Evolutionary conservation across 345 rosid genomes (phyloP), one percentile per base, ranked within the genome.

Genomic region (Nephelium lappaceum): DNA sequence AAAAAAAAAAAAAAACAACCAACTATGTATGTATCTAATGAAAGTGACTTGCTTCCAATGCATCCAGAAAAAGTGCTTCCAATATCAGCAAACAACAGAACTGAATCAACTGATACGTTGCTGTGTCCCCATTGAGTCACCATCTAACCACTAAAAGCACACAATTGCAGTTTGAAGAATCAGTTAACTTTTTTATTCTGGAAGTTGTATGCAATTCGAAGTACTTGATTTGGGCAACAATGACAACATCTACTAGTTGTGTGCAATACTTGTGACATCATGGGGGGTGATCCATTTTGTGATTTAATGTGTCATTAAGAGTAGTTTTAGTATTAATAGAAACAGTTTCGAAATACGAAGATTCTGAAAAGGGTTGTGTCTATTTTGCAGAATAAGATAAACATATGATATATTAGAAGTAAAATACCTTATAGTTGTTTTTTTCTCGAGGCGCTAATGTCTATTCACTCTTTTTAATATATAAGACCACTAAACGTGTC

Each of bases 41-140:
- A 74, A 42, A 74, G 77, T 62, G 77, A 74, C 23, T 5, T 25
- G 77, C 58, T 43, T 58, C 41, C 38, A 47, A 62, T 42, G 2
- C 77, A 19, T 25, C 51, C 51, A 10, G 3, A 9, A 14, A 10
- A 0, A 19, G 12, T 19, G 42, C 43, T 53, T 65, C 41, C 6
- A 65, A 65, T 27, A 38, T 67, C 71, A 67, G 8, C 71, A 18
- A 38, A 49, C 61, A 45, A 16, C 60, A 36, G 42, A 72, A 36
- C 43, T 10, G 74, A 72, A 2, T 19, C 45, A 72, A 36, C 43
- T 10, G 74, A 72, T 6, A 36, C 45, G 75, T 55, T 72, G 47
- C 16, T 55, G 41, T 55, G 75, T 72, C 24, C 72, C 36, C 55
- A 8, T 3, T 11, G 63, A 58, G 63, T 69, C 53, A 11, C 53